These are phyloP conservation scores for Citrus sp. DNA, from an alignment of 345 rosid genomes.

Conservation along the genomic window DNA sequence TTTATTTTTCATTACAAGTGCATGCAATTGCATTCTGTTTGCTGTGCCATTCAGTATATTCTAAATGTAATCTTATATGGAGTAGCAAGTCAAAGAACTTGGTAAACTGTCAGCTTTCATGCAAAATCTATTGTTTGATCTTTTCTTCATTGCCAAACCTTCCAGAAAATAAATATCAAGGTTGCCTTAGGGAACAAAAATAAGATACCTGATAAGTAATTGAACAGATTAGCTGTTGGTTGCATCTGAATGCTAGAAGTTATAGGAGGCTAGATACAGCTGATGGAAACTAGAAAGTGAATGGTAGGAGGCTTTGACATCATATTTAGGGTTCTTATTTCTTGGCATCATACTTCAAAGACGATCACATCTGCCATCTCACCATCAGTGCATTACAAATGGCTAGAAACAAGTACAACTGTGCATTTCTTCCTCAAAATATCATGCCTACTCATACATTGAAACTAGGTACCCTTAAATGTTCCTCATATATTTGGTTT, in stretches of 20 bases:
- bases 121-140: background rate
- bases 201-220: background rate
- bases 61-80: background rate
- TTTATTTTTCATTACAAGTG: background rate
- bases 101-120: background rate
- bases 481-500: background rate
- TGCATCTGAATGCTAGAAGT: background rate
- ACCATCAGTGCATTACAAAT: background rate
- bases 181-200: background rate
- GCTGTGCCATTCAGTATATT: background rate
- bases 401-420: background rate
- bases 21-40: background rate
- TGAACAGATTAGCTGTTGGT: background rate
- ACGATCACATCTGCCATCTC: background rate
- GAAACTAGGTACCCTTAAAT: too few relatives aligned
- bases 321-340: background rate
- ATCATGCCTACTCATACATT: background rate
- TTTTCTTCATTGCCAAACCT: background rate
- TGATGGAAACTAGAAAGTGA: background rate
- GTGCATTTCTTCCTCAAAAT: background rate
- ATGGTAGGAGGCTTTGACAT: background rate
- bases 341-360: background rate
- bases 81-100: background rate
- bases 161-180: background rate
- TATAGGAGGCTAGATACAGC: background rate